Conservation (phyloP, 257 asterid species). For the Mentha longifolia region DNA sequence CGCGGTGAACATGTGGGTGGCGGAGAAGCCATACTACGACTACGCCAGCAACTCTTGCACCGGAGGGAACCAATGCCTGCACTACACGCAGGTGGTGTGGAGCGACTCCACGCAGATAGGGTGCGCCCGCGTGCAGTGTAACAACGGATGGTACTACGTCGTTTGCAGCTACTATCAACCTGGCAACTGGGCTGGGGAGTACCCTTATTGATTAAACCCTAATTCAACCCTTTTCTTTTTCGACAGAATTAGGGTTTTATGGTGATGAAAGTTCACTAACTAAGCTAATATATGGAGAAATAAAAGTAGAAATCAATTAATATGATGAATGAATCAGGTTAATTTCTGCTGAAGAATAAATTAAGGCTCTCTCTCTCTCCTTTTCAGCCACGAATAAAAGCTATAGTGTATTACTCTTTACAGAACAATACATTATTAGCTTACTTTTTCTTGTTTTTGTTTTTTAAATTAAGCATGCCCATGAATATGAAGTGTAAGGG, state of each 20-base stretch:
- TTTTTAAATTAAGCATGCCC: too few species aligned
- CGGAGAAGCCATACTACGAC: constrained; percentile 42
- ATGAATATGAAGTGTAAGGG: too few species aligned
- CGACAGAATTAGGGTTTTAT: too few species aligned
- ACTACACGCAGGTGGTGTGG: too few species aligned
- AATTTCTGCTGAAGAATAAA: background rate
- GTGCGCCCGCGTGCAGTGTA: constrained; percentile 53
- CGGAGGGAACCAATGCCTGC: constrained; percentile 47
- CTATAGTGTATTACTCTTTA: too few species aligned
- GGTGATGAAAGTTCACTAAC: background rate
- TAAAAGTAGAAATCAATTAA: background rate
- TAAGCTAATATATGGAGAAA: constrained; percentile 7
- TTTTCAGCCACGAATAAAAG: too few species aligned
- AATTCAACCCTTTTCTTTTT: too few species aligned
- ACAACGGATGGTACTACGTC: constrained; percentile 47
- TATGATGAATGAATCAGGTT: background rate
- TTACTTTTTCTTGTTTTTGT: too few species aligned
- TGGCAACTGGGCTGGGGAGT: constrained; percentile 54
- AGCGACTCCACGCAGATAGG: constrained; percentile 43
- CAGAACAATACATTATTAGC: too few species aligned
- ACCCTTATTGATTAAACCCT: constrained; percentile 44
- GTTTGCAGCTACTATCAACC: constrained; percentile 60
- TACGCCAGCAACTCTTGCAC: constrained; percentile 39
- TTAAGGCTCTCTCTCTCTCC: too few species aligned
- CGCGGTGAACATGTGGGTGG: constrained; percentile 48